phyloP scores from a whole-genome alignment of 2,329 filamentous ascomycete species.

The Fusarium sublunatum region DNA sequence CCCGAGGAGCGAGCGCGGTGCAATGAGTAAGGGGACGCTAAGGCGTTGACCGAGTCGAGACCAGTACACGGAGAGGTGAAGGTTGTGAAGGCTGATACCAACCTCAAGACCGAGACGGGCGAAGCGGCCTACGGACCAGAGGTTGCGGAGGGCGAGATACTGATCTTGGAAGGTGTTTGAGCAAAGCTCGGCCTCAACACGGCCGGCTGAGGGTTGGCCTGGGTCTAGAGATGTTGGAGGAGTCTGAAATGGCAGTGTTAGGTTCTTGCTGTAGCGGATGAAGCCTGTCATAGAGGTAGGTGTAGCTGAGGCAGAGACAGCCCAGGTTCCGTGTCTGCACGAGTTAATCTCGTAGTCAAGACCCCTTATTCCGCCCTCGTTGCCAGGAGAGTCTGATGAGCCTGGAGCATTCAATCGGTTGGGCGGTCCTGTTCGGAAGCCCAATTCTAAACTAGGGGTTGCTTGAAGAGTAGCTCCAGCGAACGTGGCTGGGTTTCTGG shows the following conservation, averaged over 20 bases:
- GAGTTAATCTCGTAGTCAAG: slow-evolving; percentile 49
- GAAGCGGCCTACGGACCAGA: slow-evolving; percentile 56
- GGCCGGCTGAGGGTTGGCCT: slow-evolving; percentile 42
- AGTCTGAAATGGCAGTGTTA: slow-evolving; percentile 46
- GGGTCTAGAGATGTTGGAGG: slow-evolving; percentile 27
- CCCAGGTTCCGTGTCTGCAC: slow-evolving; percentile 55
- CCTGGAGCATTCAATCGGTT: slow-evolving; percentile 22
- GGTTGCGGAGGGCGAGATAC: slow-evolving; percentile 57
- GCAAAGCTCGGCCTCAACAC: slow-evolving; percentile 58
- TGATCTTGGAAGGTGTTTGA: slow-evolving; percentile 51
- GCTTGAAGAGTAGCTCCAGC: slow-evolving; percentile 45
- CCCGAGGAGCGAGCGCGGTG: slow-evolving; percentile 45
- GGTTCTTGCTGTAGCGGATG: slow-evolving; percentile 49
- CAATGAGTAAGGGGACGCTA: slow-evolving; percentile 57
- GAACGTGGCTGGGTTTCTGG: slow-evolving; percentile 48
- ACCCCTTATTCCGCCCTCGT: slow-evolving; percentile 52
- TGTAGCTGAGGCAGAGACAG: slow-evolving; percentile 51
- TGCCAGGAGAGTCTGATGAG: slow-evolving; percentile 28
- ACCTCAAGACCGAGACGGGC: slow-evolving; percentile 59
- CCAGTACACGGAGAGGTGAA: slow-evolving; percentile 62
- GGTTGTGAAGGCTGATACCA: slow-evolving; percentile 53
- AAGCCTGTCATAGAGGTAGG: slow-evolving; percentile 49
- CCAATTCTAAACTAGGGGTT: slow-evolving; percentile 56
- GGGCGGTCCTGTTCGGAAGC: slow-evolving; percentile 50
- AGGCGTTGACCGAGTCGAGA: slow-evolving; percentile 59